These are phyloP conservation scores for Verbascum thapsus DNA, from an alignment of 257 asterid species.

Conservation along the genomic window DNA sequence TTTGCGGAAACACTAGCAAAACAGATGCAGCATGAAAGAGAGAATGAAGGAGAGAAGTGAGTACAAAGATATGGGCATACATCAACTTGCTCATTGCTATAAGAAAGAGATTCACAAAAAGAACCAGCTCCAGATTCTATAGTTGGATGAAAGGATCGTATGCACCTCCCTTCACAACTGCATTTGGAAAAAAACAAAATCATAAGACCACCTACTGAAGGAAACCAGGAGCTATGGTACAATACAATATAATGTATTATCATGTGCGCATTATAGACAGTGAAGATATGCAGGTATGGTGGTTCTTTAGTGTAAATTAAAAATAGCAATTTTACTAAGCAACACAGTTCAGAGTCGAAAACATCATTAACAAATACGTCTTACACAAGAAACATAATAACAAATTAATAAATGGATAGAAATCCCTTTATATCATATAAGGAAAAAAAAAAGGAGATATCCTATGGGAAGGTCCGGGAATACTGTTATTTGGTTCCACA, in stretches of 20 bases:
- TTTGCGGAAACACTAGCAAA: constrained; percentile 7
- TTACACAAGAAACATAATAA: neutral
- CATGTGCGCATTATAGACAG: neutral
- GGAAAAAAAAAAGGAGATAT: neutral
- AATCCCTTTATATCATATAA: constrained; percentile 6
- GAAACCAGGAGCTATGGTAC: neutral
- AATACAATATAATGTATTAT: neutral
- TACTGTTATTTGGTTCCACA: neutral
- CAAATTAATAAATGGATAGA: neutral
- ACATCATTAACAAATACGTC: neutral
- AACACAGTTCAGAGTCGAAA: neutral
- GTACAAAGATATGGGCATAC: constrained; percentile 30
- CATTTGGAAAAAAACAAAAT: constrained; percentile 28
- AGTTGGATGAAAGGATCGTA: constrained; percentile 77
- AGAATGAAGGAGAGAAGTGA: constrained; percentile 9
- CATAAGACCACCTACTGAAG: constrained; percentile 27
- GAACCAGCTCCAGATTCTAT: constrained; percentile 56
- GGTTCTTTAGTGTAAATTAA: neutral
- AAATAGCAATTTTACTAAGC: neutral
- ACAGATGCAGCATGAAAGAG: constrained; percentile 8
- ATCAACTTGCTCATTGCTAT: constrained; percentile 47
- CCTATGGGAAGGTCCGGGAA: constrained; percentile 9
- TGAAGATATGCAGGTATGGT: constrained; percentile 6
- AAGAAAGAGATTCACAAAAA: constrained; percentile 68
- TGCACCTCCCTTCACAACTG: constrained; percentile 87